Evolutionary conservation across 352 stramenopile species (phyloP).

Genomic region (Phytophthora megakarya): DNA sequence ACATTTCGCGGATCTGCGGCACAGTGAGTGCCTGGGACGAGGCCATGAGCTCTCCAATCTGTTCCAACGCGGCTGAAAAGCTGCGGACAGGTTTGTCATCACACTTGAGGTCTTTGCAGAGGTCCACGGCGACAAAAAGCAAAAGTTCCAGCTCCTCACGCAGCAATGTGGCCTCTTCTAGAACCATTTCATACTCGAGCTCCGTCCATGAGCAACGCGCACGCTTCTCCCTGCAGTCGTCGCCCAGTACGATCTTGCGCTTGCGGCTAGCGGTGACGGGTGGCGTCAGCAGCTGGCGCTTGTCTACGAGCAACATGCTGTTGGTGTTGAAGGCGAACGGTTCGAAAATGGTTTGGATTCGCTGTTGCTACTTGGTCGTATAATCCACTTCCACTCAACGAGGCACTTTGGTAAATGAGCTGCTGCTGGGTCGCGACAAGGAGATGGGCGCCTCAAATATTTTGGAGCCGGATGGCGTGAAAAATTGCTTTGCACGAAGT

Average conservation of each 20-base stretch:
- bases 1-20: constrained; percentile 63
- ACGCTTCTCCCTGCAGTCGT: constrained; percentile 53
- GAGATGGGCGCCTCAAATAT: constrained; percentile 32
- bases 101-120: constrained; percentile 56
- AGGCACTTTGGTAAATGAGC: constrained; percentile 38
- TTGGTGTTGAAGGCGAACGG: constrained; percentile 23
- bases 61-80: constrained; percentile 41
- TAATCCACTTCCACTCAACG: constrained; percentile 11
- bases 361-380: neutral
- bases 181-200: constrained; percentile 76
- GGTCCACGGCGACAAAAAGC: constrained; percentile 56
- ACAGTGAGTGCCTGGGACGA: constrained; percentile 57
- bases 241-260: constrained; percentile 52
- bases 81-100: constrained; percentile 38
- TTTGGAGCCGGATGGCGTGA: constrained; percentile 32
- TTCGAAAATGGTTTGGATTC: constrained; percentile 31
- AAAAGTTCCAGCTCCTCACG: constrained; percentile 76
- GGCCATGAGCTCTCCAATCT: constrained; percentile 54
- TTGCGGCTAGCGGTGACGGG: constrained; percentile 36
- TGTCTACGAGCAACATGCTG: constrained; percentile 47
- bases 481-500: constrained; percentile 28
- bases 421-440: neutral
- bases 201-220: constrained; percentile 56
- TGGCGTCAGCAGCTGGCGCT: constrained; percentile 30
- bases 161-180: constrained; percentile 68